A percentile compares a stretch with the other conserved stretches of the same genome.
Evolutionary conservation across 2,329 filamentous ascomycete genomes (phyloP).

Genomic region (Pseudogymnoascus sp.): DNA sequence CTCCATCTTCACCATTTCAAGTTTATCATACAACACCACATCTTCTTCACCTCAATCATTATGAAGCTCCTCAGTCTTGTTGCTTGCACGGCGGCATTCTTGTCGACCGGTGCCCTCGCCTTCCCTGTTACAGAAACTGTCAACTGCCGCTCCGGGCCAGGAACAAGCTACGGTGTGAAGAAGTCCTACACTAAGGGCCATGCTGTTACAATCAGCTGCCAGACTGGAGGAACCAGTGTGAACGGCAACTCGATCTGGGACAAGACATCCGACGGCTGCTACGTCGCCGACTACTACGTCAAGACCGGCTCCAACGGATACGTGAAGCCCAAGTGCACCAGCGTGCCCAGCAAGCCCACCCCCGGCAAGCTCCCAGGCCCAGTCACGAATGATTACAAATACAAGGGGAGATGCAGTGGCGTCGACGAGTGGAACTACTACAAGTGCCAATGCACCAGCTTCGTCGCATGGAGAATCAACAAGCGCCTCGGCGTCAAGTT

Average conservation of each 20-base stretch:
- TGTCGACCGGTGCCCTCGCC: not conserved
- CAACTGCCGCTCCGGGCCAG: constrained; percentile 22
- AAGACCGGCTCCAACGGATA: constrained; percentile 18
- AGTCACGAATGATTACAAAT: not conserved
- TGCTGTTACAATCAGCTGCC: constrained; percentile 10
- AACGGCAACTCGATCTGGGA: constrained; percentile 21
- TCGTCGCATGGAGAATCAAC: constrained; percentile 13
- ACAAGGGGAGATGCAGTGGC: not conserved
- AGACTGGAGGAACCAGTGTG: constrained; percentile 11
- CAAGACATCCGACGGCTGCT: constrained; percentile 24
- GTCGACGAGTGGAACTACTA: constrained; percentile 11
- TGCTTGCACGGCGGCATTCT: not conserved
- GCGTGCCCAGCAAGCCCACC: no score
- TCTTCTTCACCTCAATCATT: not conserved
- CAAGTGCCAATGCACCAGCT: constrained; percentile 14
- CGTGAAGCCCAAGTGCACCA: not conserved
- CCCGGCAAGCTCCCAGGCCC: not conserved
- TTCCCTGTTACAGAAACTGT: constrained; percentile 9
- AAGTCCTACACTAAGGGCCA: constrained; percentile 10
- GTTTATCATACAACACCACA: not conserved
- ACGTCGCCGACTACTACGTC: constrained; percentile 25
- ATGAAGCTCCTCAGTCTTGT: not conserved
- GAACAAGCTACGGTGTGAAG: constrained; percentile 17
- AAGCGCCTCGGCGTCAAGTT: constrained; percentile 11
- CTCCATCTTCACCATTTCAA: not conserved